These are phyloP conservation scores for Syzygium aromaticum DNA, from an alignment of 345 rosid genomes.

Conservation along the genomic window DNA sequence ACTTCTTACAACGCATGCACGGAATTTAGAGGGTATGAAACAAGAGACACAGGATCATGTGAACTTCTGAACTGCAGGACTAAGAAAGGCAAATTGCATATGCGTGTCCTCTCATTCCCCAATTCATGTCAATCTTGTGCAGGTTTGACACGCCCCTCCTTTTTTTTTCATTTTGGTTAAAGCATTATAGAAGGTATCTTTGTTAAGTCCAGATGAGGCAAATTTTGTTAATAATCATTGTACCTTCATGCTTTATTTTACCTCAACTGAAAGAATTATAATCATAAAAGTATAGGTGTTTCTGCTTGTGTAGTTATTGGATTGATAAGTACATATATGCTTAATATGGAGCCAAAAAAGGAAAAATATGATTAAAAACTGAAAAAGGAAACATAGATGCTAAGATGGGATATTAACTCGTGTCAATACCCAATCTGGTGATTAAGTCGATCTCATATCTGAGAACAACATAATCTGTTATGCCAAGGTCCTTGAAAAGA, in stretches of 20 bases:
- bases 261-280: not conserved
- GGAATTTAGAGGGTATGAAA: not conserved
- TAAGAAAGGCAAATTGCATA: not conserved
- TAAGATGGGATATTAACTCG: not conserved
- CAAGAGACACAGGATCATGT: not conserved
- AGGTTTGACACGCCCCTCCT: not conserved
- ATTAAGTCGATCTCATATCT: not conserved
- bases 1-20: not conserved
- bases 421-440: not conserved
- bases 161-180: not conserved
- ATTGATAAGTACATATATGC: not conserved
- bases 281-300: not conserved
- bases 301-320: not conserved
- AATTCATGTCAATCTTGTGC: not conserved
- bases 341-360: not conserved
- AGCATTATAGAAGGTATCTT: not conserved
- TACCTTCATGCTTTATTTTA: not conserved
- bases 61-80: not conserved
- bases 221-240: not conserved
- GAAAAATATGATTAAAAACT: not conserved
- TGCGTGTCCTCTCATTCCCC: not conserved
- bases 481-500: not conserved
- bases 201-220: not conserved
- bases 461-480: not conserved
- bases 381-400: not conserved